Evolutionary conservation across 441 rosid species (phyloP), one percentile per base, ranked within the genome.

Genomic region (Biscutella auriculata): DNA sequence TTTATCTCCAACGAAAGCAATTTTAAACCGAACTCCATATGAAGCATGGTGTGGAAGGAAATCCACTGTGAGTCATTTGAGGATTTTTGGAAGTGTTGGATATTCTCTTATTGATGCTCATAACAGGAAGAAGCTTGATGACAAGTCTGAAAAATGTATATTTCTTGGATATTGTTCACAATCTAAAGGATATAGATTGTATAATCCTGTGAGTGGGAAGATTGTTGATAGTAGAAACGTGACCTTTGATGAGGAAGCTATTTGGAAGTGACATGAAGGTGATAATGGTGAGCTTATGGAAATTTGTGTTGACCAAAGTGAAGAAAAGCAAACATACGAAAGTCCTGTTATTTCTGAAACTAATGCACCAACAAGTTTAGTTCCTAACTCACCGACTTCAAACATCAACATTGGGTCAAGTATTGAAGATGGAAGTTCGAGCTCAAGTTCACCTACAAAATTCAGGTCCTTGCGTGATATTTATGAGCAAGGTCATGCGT

Each of bases 41-140:
- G 60, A 63, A 57, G 61, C 61, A 9, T 57, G 60, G 26, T 27
- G 25, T 23, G 17, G 32, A 0, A 57, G 42, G 5, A 69, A 57
- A 13, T 40, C 26, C 1, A 9, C 0, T 1, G 66, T 51, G 8
- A 28, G 14, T 32, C 60, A 62, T 3, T 42, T 56, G 6, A 56
- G 25, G 8, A 5, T 57, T 8, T 63, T 69, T 51, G 55, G 64
- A 0, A 16, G 48, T 50, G 9, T 68, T 1, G 47, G 23, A 0
- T 40, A 60, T 5, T 43, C 52, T 8, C 30, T 41, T 29, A 44
- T 42, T 42, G 41, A 57, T 0, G 2, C 6, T 42, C 51, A 29
- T 29, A 5, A 41, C 6, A 55, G 0, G 8, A 40, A 16, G 0
- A 55, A 27, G 6, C 4, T 56, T 8, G 30, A 56, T n/a, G 19